phyloP scores from a whole-genome alignment of 441 rosid species.

The Pelargonium citronellum region DNA sequence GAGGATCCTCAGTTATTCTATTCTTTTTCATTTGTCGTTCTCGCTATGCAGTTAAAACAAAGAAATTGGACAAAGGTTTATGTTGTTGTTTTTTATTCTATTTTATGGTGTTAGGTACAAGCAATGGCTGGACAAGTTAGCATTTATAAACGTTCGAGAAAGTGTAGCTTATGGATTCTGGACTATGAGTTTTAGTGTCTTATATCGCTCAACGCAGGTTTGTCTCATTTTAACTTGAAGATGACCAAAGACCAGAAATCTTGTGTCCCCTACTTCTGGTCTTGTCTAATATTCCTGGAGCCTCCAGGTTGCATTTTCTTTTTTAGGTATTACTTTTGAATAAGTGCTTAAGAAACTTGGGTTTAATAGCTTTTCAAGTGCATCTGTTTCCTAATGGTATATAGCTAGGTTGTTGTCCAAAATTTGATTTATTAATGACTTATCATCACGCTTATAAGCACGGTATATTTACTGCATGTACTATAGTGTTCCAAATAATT shows the following conservation, averaged over 20 bases:
- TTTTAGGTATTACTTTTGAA: background rate
- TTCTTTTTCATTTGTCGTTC: background rate
- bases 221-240: conserved; percentile 1
- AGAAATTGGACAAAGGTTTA: background rate
- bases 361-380: background rate
- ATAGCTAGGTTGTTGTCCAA: too few species aligned
- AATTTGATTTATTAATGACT: too few species aligned
- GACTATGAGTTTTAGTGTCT: conserved; percentile 39
- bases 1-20: conserved; percentile 5
- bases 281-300: background rate
- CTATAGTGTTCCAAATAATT: background rate
- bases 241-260: background rate
- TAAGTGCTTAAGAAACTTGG: background rate
- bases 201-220: conserved; percentile 49
- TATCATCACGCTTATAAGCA: background rate
- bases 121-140: conserved; percentile 37
- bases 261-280: background rate
- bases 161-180: conserved; percentile 41
- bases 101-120: conserved; percentile 38
- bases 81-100: background rate
- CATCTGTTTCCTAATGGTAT: background rate
- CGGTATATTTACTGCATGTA: background rate
- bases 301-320: background rate
- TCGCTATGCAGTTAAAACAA: background rate
- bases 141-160: conserved; percentile 34